Base-by-base conservation (phyloP, 2,329 filamentous ascomycete species). In the Diaporthe destruens region DNA sequence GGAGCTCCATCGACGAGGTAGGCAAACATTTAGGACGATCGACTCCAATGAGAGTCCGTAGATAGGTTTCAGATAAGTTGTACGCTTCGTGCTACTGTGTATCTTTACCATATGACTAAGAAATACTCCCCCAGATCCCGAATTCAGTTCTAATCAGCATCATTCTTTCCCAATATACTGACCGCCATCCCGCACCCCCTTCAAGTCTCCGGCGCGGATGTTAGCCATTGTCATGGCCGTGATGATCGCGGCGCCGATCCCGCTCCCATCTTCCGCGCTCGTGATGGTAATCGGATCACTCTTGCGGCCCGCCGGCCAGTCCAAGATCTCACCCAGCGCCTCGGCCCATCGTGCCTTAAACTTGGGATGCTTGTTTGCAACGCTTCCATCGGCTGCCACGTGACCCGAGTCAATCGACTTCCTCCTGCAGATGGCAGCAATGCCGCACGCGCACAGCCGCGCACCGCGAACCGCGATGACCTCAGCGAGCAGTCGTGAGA, bases 361-460 rank as follows among this genome's bases (percentile, higher is more conserved):
- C 81, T 93, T 90, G 5, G 92, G 92, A 82, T 94, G 94, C 80
- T 94, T 94, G 84, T 92, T 94, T 84, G 94, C 94, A 68, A 94
- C 92, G 20, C 89, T 92, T 44, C 92, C 92, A 78, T 94, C 92
- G 56, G 92, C 92, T 77, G 92, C 92, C 51, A 94, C 92, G 81
- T 94, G 92, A 79, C 91, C 93, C 36, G 87, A 87, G 76, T 89
- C 83, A 80, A 91, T 91, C 72, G 87, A 87, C 85, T 93, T 94
- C 87, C 93, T 94, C 81, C 88, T 93, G 85, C 90, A 92, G 77
- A 94, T 94, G 42, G 92, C 92, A 2, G 92, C 91, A 51, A 94
- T 90, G 82, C 92, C 92, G 78, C 92, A 94, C 14, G 92, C 88
- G 12, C 91, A 93, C 67, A 94, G 86, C 76, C 92, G 90, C 59